Evolutionary conservation across 2,329 filamentous ascomycete genomes (phyloP).

Genomic region (Aspergillus sp.): DNA sequence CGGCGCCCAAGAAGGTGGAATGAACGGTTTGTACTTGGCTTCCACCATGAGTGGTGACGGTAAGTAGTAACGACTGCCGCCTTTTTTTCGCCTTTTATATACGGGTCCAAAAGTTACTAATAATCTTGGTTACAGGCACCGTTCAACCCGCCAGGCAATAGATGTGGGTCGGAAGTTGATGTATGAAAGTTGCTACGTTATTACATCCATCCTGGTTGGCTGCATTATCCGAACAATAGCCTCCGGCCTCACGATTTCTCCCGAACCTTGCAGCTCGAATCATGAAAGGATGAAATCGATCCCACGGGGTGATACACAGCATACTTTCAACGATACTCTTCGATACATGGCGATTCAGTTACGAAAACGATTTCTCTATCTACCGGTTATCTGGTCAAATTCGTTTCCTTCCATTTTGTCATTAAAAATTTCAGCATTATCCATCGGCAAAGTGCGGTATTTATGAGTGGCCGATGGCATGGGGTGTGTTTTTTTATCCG

Average conservation of each 20-base stretch:
- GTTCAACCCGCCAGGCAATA: conserved; percentile 61
- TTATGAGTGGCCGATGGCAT: conserved; percentile 41
- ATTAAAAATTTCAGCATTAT: conserved; percentile 33
- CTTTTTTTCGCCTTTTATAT: background rate
- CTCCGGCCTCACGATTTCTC: background rate
- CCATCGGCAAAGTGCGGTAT: conserved; percentile 37
- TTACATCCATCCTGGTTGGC: background rate
- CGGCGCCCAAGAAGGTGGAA: conserved; percentile 47
- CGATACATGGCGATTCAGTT: conserved; percentile 18
- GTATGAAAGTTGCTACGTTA: conserved; percentile 68
- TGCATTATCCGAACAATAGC: background rate
- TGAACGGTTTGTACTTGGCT: conserved; percentile 54
- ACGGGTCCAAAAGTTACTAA: background rate
- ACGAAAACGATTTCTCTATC: conserved; percentile 24
- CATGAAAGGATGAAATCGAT: background rate
- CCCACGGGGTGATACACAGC: background rate
- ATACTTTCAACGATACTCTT: background rate
- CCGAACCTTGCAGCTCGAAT: background rate
- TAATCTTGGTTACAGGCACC: conserved; percentile 55
- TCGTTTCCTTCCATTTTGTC: conserved; percentile 17
- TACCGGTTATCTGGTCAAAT: conserved; percentile 19
- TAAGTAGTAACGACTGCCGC: conserved; percentile 30
- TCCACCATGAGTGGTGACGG: conserved; percentile 54
- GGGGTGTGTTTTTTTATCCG: conserved; percentile 40
- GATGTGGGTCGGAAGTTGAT: conserved; percentile 31